Percentiles rank a stretch among this genome's conserved stretches.
Conservation (phyloP, 2,329 filamentous ascomycete genomes). For the Fusarium euwallaceae region DNA sequence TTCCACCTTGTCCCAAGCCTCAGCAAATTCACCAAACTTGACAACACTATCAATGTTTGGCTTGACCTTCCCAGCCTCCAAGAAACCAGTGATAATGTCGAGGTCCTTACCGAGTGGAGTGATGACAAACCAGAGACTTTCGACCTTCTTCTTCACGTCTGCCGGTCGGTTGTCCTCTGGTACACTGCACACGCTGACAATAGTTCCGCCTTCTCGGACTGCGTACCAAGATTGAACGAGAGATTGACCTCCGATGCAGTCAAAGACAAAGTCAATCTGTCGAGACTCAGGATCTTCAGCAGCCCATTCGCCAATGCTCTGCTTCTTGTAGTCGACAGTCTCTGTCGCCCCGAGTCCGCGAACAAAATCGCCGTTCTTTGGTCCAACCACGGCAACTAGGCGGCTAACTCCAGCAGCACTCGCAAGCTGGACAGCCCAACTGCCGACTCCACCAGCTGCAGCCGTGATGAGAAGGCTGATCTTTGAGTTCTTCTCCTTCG, state of each 20-base stretch:
- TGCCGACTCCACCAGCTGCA: slow-evolving; percentile 24
- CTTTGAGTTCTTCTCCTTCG: slow-evolving; percentile 5
- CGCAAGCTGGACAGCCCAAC: slow-evolving; percentile 34
- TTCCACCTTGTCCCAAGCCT: slow-evolving; percentile 38
- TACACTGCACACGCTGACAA: slow-evolving; percentile 20
- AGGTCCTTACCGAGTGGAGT: slow-evolving; percentile 27
- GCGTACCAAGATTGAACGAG: slow-evolving; percentile 28
- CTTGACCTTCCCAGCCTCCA: slow-evolving; percentile 29
- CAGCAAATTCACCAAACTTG: slow-evolving; percentile 11
- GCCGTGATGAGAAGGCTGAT: slow-evolving; percentile 23
- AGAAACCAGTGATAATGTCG: slow-evolving; percentile 15
- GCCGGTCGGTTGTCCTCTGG: slow-evolving; percentile 28
- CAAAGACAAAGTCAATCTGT: slow-evolving; percentile 30
- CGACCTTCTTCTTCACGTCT: slow-evolving; percentile 16
- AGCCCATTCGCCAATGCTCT: slow-evolving; percentile 26
- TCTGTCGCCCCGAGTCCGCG: slow-evolving; percentile 26
- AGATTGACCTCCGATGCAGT: slow-evolving; percentile 30
- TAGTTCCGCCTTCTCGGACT: slow-evolving; percentile 19
- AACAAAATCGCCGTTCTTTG: slow-evolving; percentile 13
- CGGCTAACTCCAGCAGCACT: slow-evolving; percentile 7
- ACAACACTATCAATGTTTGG: slow-evolving; percentile 35
- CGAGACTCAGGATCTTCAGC: not conserved
- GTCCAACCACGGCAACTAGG: slow-evolving; percentile 8
- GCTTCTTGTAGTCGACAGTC: slow-evolving; percentile 29
- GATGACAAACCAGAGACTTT: slow-evolving; percentile 31